Conservation (phyloP, 75 land plant species). For the Chamaecyparis obtusa region DNA sequence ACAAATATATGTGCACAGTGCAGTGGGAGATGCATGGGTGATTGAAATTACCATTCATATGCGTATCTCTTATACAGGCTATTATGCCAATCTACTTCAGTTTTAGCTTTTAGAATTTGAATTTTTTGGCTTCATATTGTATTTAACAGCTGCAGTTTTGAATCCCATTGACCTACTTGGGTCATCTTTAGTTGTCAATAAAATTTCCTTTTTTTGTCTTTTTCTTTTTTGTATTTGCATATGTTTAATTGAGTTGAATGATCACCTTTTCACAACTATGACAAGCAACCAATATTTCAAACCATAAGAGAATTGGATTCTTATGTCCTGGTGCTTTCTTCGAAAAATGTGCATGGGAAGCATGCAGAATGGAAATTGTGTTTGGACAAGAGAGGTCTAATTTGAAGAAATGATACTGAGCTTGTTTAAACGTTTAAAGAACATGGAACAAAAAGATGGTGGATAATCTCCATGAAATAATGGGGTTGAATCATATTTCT, state of each 20-base stretch:
- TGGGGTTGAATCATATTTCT: background rate
- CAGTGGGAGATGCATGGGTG: too few species aligned
- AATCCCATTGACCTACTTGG: too few species aligned
- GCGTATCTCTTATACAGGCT: too few species aligned
- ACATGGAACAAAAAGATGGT: background rate
- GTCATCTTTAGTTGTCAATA: too few species aligned
- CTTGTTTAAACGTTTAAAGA: background rate
- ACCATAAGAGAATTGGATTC: background rate
- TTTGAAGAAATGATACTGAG: background rate
- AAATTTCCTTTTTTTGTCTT: too few species aligned
- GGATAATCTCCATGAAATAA: background rate
- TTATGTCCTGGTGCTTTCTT: background rate
- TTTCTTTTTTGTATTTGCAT: too few species aligned
- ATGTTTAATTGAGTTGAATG: background rate
- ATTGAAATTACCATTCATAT: too few species aligned
- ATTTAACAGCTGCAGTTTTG: too few species aligned
- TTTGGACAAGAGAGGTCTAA: background rate
- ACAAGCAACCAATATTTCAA: background rate
- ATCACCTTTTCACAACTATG: background rate
- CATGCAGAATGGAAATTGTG: background rate
- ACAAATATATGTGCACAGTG: too few species aligned
- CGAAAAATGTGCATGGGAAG: background rate
- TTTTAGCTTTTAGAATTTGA: too few species aligned
- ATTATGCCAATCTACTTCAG: too few species aligned
- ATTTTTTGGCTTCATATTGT: too few species aligned